phyloP scores from a whole-genome alignment of 441 rosid genomes.

The Arabidopsis lyrata region DNA sequence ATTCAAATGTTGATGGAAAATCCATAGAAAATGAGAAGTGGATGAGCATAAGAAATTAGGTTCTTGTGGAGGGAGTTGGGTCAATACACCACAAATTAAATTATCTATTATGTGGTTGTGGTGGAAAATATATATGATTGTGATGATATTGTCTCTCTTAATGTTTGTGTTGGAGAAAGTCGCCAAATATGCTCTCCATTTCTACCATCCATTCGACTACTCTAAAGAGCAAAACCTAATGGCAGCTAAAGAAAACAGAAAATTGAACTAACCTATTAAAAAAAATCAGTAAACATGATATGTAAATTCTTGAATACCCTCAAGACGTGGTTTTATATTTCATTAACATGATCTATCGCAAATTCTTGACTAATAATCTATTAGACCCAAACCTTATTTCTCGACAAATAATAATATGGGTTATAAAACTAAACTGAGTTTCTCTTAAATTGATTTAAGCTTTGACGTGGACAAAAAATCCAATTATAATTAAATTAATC shows the following conservation, averaged over 20 bases:
- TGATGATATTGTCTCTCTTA: conserved; percentile 52
- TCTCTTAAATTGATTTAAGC: neutral
- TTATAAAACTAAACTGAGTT: neutral
- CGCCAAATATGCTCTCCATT: conserved; percentile 43
- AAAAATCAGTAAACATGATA: neutral
- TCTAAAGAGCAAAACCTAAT: conserved; percentile 30
- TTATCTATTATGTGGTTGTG: conserved; percentile 53
- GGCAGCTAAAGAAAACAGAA: neutral
- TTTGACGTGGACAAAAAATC: neutral
- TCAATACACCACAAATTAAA: conserved; percentile 52
- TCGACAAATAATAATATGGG: neutral
- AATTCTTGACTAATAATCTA: neutral
- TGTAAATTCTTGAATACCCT: neutral
- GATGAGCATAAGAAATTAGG: conserved; percentile 47
- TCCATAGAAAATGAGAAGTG: conserved; percentile 52
- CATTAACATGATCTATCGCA: neutral
- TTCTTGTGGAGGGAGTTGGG: conserved; percentile 57
- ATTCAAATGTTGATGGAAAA: conserved; percentile 45
- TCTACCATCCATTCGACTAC: conserved; percentile 59
- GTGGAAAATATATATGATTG: conserved; percentile 45
- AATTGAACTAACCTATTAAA: neutral
- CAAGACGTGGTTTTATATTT: neutral
- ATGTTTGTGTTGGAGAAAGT: conserved; percentile 43
- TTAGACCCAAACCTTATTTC: neutral
- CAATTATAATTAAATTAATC: neutral